These are phyloP conservation scores for Spathaspora hagerdaliae DNA, from an alignment of 805 yeast genomes.

Conservation along the genomic window DNA sequence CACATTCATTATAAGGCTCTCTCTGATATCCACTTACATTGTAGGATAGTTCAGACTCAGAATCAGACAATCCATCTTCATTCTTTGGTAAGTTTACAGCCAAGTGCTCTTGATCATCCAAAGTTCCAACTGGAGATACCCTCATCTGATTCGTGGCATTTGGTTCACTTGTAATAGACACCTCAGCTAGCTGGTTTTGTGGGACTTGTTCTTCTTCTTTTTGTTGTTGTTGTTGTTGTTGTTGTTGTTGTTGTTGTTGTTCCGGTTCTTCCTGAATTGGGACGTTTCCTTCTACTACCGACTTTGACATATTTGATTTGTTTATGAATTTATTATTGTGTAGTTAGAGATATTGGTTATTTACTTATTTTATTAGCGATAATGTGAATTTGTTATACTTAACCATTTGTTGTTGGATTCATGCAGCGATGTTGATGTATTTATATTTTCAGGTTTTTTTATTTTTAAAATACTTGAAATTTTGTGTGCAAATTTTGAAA, in stretches of 20 bases:
- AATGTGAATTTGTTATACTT: too few relatives aligned
- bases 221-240: background rate
- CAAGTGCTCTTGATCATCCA: too few relatives aligned
- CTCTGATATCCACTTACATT: slow-evolving; percentile 32
- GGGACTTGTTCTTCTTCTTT: background rate
- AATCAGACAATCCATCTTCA: background rate
- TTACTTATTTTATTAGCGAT: too few relatives aligned
- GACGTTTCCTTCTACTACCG: too few relatives aligned
- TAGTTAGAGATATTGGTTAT: background rate
- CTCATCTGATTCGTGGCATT: too few relatives aligned
- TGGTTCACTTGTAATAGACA: background rate
- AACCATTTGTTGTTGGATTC: too few relatives aligned
- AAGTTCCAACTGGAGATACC: too few relatives aligned
- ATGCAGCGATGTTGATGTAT: too few relatives aligned
- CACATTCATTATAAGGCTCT: slow-evolving; percentile 33
- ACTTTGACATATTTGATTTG: background rate
- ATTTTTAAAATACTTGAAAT: too few relatives aligned
- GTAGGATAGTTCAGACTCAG: slow-evolving; percentile 8
- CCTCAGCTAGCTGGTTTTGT: background rate
- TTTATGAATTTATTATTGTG: background rate
- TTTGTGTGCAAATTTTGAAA: too few relatives aligned
- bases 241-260: background rate
- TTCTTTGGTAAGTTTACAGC: background rate
- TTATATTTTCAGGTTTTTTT: too few relatives aligned
- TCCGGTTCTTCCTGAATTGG: background rate